Evolutionary conservation across 495 filamentous ascomycete species (phyloP), one percentile per base, ranked within the genome.

Genomic region (Umbilicaria muhlenbergii): DNA sequence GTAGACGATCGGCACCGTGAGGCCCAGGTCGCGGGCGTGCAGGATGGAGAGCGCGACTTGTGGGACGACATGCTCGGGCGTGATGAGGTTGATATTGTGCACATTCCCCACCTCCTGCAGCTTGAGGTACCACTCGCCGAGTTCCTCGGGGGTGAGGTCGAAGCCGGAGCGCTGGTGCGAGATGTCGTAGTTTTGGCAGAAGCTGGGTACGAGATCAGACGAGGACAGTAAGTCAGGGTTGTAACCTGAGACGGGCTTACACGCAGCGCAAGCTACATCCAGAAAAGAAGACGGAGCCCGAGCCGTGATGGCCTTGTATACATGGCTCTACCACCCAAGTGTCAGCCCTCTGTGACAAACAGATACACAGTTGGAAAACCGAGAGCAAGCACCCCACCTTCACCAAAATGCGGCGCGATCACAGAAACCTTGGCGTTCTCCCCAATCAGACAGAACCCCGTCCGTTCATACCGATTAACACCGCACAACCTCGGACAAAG

Each of bases 181-280:
- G 33, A 87, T 87, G 38, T 84, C 81, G 58, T 85, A 71, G 61
- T 87, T 87, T 56, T 87, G 82, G 57, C 83, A 89, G 53, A 87
- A 87, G 13, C 24, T 28, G 24, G 24, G 24, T 5, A 4, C 1
- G 24, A 28, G 5, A 28, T 28, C 8, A 28, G 24, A 10, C 24
- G 24, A 6, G 6, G 21, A 6, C 21, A 3, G 21, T 24, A 6
- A 24, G n/a, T 24, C 3, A 24, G 21, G 21, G 21, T 24, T 24
- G 21, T 3, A 1, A 3, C 21, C 21, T 3, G 21, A 6, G 21
- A 6, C 3, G 21, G 21, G 5, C 24, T 28, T 28, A 28, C 0
- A 83, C 78, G 55, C 83, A 86, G 13, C 81, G 72, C 32, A 86
- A 55, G 57, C 83, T 86, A 53, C 81, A 86, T 11, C 75, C 77